Conservation (phyloP, 1,284 basidiomycete species). For the Rhodofomes roseus region DNA sequence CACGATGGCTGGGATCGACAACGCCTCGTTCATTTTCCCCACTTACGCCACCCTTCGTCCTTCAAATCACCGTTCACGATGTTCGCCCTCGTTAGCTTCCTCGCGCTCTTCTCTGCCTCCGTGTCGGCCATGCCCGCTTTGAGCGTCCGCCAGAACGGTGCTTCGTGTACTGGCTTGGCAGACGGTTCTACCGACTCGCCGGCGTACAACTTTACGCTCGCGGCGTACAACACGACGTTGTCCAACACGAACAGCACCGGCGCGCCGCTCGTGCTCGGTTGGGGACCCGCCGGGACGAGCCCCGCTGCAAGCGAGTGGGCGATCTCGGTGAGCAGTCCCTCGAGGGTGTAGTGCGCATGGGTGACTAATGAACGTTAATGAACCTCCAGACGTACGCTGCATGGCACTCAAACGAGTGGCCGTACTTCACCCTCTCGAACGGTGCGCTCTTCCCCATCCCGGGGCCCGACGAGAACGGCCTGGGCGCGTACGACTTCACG, state of each 20-base stretch:
- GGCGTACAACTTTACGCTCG: constrained; percentile 11
- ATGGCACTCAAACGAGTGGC: constrained; percentile 5
- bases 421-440: constrained; percentile 5
- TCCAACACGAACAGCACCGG: constrained; percentile 9
- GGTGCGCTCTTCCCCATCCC: constrained; percentile 6
- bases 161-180: constrained; percentile 6
- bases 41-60: neutral
- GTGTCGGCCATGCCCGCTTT: neutral
- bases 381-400: constrained; percentile 5
- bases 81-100: neutral
- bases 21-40: too few relatives aligned
- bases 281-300: neutral
- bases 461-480: constrained; percentile 1
- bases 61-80: neutral
- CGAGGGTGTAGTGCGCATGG: neutral
- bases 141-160: neutral
- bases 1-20: neutral
- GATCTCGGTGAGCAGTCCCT: neutral
- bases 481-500: neutral
- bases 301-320: constrained; percentile 1
- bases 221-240: constrained; percentile 6
- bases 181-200: neutral
- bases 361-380: neutral
- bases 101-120: neutral
- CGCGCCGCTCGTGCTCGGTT: constrained; percentile 9